Conservation (phyloP, 495 filamentous ascomycete genomes). For the Aspergillus taichungensis region DNA sequence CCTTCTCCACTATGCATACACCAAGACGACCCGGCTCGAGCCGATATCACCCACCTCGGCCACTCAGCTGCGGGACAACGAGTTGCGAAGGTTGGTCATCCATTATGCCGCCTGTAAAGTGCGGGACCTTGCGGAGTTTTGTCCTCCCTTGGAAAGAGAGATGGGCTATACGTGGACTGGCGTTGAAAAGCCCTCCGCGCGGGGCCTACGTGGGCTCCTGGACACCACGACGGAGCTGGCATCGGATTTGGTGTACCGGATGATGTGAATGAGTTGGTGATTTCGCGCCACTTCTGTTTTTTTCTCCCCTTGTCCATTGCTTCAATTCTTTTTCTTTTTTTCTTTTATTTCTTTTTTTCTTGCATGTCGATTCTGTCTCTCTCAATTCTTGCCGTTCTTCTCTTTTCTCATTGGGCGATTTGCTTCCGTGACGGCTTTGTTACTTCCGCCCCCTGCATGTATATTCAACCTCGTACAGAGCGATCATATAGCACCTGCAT, state of each 20-base stretch:
- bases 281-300: not conserved
- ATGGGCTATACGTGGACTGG: conserved; percentile 15
- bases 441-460: not conserved
- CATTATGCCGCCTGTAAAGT: conserved; percentile 40
- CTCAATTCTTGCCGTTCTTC: not conserved
- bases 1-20: conserved; percentile 34
- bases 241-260: conserved; percentile 40
- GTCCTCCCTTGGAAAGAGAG: conserved; percentile 23
- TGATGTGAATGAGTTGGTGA: conserved; percentile 29
- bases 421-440: too few species aligned
- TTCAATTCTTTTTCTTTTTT: not conserved
- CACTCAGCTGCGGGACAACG: conserved; percentile 38
- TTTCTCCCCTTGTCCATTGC: not conserved
- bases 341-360: not conserved
- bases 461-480: not conserved
- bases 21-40: conserved; percentile 34
- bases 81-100: conserved; percentile 33
- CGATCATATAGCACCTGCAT: not conserved
- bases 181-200: conserved; percentile 17
- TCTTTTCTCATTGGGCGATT: too few species aligned
- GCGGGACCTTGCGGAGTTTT: conserved; percentile 32
- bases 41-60: conserved; percentile 34
- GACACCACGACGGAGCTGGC: conserved; percentile 36
- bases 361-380: not conserved
- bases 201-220: conserved; percentile 27